phyloP scores from a whole-genome alignment of 192 early-diverging fungal genomes.

The Mortierella alpina region DNA sequence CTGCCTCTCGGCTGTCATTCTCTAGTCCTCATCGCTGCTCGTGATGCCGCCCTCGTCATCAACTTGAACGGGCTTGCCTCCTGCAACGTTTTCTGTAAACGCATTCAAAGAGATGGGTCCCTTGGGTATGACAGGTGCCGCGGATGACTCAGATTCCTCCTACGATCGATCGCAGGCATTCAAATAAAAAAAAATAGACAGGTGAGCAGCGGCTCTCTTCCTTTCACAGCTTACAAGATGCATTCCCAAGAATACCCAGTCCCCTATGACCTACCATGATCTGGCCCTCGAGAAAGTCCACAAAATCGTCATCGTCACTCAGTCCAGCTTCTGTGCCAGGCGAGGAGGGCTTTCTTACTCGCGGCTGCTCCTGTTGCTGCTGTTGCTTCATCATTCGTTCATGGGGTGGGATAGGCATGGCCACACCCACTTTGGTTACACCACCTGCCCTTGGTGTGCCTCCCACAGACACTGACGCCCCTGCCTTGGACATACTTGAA shows the following conservation, averaged over 20 bases:
- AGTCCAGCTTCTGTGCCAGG: conserved; percentile 7
- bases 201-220: not conserved
- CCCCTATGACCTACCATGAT: conserved; percentile 15
- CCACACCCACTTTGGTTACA: conserved; percentile 19
- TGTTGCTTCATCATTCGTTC: conserved; percentile 21
- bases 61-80: conserved; percentile 8
- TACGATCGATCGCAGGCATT: not conserved
- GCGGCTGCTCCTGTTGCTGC: conserved; percentile 9
- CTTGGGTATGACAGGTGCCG: conserved; percentile 7
- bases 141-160: conserved; percentile 7
- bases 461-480: conserved; percentile 8
- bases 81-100: conserved; percentile 38
- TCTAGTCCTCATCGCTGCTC: conserved; percentile 31
- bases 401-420: conserved; percentile 29
- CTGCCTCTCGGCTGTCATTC: not conserved
- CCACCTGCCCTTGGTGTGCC: conserved; percentile 30
- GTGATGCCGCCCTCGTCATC: conserved; percentile 33
- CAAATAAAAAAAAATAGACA: not conserved
- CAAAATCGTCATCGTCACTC: conserved; percentile 39
- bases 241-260: not conserved
- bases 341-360: conserved; percentile 2
- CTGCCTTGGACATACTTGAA: conserved; percentile 15
- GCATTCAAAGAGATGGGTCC: conserved; percentile 44
- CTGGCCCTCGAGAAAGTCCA: conserved; percentile 27
- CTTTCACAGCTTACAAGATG: not conserved